Conservation (phyloP, 2,329 filamentous ascomycete species). For the Cladosporium austrohemisphaericum region DNA sequence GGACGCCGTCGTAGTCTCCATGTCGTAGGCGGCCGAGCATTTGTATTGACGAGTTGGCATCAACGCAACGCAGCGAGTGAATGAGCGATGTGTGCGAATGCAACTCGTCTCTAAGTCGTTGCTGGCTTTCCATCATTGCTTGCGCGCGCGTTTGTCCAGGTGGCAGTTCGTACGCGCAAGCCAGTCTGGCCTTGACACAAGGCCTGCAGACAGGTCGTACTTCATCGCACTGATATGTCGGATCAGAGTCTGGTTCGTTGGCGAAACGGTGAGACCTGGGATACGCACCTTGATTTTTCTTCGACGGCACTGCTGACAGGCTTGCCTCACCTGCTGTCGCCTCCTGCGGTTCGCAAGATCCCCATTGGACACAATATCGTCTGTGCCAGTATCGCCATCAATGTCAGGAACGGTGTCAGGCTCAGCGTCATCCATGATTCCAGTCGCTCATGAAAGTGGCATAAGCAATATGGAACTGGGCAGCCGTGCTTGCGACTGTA, state of each 20-base stretch:
- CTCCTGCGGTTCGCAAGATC: conserved; percentile 11
- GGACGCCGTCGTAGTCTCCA: conserved; percentile 8
- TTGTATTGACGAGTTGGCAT: conserved; percentile 2
- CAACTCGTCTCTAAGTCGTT: conserved; percentile 9
- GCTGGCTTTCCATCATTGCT: conserved; percentile 13
- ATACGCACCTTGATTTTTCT: conserved; percentile 13
- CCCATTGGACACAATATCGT: conserved; percentile 6
- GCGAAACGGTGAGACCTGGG: neutral
- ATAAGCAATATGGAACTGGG: neutral
- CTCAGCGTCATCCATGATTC: conserved; percentile 4
- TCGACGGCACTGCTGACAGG: conserved; percentile 15
- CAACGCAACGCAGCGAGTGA: conserved; percentile 9
- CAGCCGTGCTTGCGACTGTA: neutral
- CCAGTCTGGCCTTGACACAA: conserved; percentile 11
- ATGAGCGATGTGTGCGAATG: conserved; percentile 12
- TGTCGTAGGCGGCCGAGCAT: conserved; percentile 14
- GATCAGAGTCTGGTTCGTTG: neutral
- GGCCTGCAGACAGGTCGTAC: conserved; percentile 11
- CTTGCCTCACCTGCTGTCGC: conserved; percentile 13
- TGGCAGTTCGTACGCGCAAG: conserved; percentile 14
- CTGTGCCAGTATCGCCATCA: conserved; percentile 5
- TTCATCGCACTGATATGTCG: conserved; percentile 10
- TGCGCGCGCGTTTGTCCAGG: conserved; percentile 13
- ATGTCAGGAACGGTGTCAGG: neutral
- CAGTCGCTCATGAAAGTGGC: neutral